Conservation (phyloP, 805 yeast genomes). For the Candida morakotiae region DNA sequence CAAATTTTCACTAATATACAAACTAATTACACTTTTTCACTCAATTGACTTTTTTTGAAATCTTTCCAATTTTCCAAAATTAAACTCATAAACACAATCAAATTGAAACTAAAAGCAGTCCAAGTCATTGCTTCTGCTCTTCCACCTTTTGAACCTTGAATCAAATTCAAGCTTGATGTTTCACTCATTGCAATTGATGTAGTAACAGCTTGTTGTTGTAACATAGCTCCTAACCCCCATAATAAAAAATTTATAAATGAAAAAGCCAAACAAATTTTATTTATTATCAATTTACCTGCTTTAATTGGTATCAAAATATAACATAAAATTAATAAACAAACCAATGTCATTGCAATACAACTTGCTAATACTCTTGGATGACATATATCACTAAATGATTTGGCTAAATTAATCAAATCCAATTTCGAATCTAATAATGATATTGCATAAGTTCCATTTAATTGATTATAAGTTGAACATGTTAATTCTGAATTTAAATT, state of each 20-base stretch:
- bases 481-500: constrained; percentile 24
- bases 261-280: constrained; percentile 12
- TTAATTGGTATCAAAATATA: constrained; percentile 47
- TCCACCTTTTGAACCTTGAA: constrained; percentile 41
- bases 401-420: constrained; percentile 46
- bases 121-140: constrained; percentile 59
- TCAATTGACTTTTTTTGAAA: background rate
- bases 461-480: constrained; percentile 32
- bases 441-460: constrained; percentile 10
- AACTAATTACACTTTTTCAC: constrained; percentile 1
- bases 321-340: constrained; percentile 36
- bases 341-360: constrained; percentile 39
- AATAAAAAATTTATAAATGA: constrained; percentile 37
- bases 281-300: constrained; percentile 36
- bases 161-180: constrained; percentile 47
- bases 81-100: constrained; percentile 37
- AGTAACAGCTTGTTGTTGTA: constrained; percentile 54
- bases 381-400: constrained; percentile 41
- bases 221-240: constrained; percentile 67
- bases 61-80: constrained; percentile 17
- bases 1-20: too few species aligned
- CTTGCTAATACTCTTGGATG: constrained; percentile 55
- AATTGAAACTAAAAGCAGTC: constrained; percentile 51
- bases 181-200: constrained; percentile 42
- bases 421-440: constrained; percentile 15